Evolutionary conservation across 306 rosid genomes (phyloP), one percentile per base, ranked within the genome.

Genomic region (Elaeagnus macrophylla): DNA sequence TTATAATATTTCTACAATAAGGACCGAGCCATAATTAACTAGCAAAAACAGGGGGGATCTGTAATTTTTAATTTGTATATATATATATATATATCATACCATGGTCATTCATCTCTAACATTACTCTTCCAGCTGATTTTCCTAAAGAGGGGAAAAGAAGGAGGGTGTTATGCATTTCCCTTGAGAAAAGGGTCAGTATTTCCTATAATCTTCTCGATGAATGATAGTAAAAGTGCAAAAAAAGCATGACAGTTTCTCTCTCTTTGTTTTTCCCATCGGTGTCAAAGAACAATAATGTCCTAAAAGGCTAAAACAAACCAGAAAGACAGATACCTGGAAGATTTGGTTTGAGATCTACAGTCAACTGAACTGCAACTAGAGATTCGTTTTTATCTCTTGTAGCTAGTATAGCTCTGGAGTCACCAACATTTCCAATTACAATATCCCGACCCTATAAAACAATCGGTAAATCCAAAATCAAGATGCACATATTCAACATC

Each of bases 271-370:
- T 17, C 6, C 15, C 8, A 7, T 9, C 3, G 13, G 46, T 10
- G 46, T 45, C 15, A 42, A 6, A 17, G 1, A 14, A 16, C 6
- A 20, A 25, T 25, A 25, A 25, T 25, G 32, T 2, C 32, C 32
- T 20, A 20, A 20, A 25, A 25, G 32, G 2, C 32, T 25, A 25
- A 3, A 7, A 50, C 3, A 32, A 53, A 51, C 42, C 45, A 53
- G 51, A 51, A 59, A 57, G 44, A 40, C 32, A 57, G 11, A n/a
- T 72, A 89, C 97, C 77, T 54, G 95, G 83, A 72, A 86, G 78
- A 77, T 73, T 68, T 46, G 97, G 95, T 73, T 90, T 90, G 17
- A 81, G 78, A 61, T 90, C 97, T 16, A 72, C 82, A 48, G 94
- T 86, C 72, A 90, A 67, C 77, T 86, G 97, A 69, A 70, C 74